These are phyloP conservation scores for Toxoplasma gondii DNA, from an alignment of 169 alveolate genomes.

Conservation along the genomic window DNA sequence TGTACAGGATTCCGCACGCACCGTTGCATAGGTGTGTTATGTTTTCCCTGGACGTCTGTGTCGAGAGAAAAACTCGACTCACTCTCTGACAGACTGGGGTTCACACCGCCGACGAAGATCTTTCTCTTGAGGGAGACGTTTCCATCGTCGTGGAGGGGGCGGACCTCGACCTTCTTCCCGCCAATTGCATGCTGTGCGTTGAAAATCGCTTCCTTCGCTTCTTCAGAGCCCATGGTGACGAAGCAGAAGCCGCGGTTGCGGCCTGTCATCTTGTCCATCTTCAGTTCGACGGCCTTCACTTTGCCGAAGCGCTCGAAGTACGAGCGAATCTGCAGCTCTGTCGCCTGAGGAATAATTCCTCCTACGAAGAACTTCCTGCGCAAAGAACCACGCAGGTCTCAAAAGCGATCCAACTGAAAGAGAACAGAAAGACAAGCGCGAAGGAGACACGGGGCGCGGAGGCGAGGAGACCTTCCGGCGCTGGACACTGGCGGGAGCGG, in stretches of 20 bases:
- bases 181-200: constrained; percentile 16
- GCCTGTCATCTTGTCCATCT: constrained; percentile 43
- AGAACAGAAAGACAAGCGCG: too few relatives aligned
- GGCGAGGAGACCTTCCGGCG: too few relatives aligned
- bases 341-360: constrained; percentile 29
- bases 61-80: not conserved
- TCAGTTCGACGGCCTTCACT: constrained; percentile 22
- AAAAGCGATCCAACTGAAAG: too few relatives aligned
- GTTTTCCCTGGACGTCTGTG: too few relatives aligned
- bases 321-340: constrained; percentile 40
- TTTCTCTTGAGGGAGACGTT: constrained; percentile 23
- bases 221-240: constrained; percentile 28
- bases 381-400: too few relatives aligned
- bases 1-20: too few relatives aligned
- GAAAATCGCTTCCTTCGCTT: constrained; percentile 14
- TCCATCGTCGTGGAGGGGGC: constrained; percentile 40
- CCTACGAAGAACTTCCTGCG: constrained; percentile 48
- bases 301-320: constrained; percentile 41
- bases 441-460: too few relatives aligned
- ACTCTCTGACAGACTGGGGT: constrained; percentile 19
- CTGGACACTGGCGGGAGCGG: too few relatives aligned
- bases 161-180: constrained; percentile 28
- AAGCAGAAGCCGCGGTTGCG: constrained; percentile 26
- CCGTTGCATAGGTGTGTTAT: too few relatives aligned
- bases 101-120: constrained; percentile 37